Evolutionary conservation across 208 protist species (phyloP), one percentile per base, ranked within the genome.

Genomic region (Leishmania tropica): DNA sequence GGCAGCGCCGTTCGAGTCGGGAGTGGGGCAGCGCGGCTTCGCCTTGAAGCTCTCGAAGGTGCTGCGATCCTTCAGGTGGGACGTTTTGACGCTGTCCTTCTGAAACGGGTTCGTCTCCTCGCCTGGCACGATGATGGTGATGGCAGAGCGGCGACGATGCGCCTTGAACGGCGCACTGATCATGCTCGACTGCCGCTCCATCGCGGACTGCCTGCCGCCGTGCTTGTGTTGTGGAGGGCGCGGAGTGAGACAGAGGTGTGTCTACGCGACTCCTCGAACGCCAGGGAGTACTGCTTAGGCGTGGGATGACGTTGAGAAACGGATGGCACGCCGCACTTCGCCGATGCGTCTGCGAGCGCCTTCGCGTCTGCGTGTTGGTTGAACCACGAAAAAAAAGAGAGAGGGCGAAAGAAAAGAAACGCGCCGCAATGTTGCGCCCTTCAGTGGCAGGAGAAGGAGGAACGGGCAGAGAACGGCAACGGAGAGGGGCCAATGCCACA

Each of bases 21-120:
- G 75, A 2, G 60, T 68, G 75, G 37, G 31, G 60, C 51, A 68
- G 45, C 82, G 65, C 15, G 82, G 82, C 56, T 85, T 84, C n/a
- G 85, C 81, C 31, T 88, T 85, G 62, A 85, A 85, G 42, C 75
- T 62, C 45, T 84, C 78, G 42, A 85, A 85, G 73, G 78, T 54
- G n/a, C 13, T 62, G 58, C 81, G 45, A 4, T 78, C 56, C 2
- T 79, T 53, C 65, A 58, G 1, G 28, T 31, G 17, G 15, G 70
- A 3, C 37, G n/a, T 47, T 19, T 54, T 35, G 56, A 1, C 17
- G 1, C 48, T 28, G 11, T 21, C 8, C 10, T 67, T 47, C 5
- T 81, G 58, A 75, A 76, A 67, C 1, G 75, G 71, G 2, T 81
- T 79, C 3, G n/a, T 6, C 10, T 82, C 76, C 58, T 81, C 82